Conservation (phyloP, 139 green algal genomes). For the Edaphochlamys debaryana region DNA sequence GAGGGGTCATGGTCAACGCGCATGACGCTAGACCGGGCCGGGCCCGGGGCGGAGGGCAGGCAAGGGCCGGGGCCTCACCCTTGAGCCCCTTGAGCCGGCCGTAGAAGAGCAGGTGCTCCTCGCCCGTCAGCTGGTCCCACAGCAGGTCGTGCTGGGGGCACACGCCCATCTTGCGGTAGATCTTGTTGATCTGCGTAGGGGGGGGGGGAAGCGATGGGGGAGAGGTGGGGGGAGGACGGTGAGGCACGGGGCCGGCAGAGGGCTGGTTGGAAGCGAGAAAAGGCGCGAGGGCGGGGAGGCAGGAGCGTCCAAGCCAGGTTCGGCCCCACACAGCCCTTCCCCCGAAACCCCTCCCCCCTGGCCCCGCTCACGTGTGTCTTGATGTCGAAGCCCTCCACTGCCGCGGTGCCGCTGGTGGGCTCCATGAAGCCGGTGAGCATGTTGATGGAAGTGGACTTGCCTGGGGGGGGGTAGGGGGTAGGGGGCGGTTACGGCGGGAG, state of each 20-base stretch:
- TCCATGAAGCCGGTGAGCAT: slow-evolving; percentile 82
- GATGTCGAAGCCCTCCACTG: slow-evolving; percentile 71
- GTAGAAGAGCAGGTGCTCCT: slow-evolving; percentile 95
- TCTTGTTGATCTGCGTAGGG: slow-evolving; percentile 5
- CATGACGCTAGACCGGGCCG: too few species aligned
- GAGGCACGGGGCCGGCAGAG: background rate
- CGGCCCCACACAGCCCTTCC: background rate
- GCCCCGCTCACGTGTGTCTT: background rate
- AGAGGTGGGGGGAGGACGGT: background rate
- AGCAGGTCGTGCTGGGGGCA: slow-evolving; percentile 95
- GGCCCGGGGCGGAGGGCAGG: background rate
- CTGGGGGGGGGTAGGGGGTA: background rate
- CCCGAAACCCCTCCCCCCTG: background rate
- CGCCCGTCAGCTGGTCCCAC: slow-evolving; percentile 88
- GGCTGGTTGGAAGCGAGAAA: too few species aligned
- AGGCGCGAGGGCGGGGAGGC: too few species aligned
- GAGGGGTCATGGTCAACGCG: too few species aligned
- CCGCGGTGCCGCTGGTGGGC: slow-evolving; percentile 53
- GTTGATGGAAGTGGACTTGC: slow-evolving; percentile 83
- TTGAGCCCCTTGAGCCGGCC: slow-evolving; percentile 85
- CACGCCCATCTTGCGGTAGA: slow-evolving; percentile 58
- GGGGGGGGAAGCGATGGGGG: background rate
- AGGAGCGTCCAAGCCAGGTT: too few species aligned
- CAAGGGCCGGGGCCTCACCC: slow-evolving; percentile 23
- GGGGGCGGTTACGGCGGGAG: background rate